phyloP scores from a whole-genome alignment of 139 green algal species.

The Chlorella sp. region DNA sequence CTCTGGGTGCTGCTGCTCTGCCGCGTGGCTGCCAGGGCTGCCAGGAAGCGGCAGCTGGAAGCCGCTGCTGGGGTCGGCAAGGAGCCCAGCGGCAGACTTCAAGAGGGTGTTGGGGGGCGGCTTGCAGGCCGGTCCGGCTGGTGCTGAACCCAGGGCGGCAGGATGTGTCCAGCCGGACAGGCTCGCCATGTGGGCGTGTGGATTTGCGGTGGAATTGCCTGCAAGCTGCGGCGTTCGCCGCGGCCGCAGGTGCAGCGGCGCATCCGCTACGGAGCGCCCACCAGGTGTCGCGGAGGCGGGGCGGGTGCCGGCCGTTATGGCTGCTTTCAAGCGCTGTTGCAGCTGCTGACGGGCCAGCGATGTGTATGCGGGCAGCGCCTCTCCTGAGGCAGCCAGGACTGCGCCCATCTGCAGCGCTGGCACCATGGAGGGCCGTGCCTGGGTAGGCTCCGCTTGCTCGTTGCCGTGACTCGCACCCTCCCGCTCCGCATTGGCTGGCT shows the following conservation, averaged over 20 bases:
- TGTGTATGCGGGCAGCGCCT: conserved; percentile 15
- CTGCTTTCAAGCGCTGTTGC: conserved; percentile 13
- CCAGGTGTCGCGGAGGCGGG: background rate
- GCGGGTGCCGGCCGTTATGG: conserved; percentile 3
- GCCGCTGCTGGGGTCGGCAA: background rate
- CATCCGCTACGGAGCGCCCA: background rate
- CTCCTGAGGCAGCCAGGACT: background rate
- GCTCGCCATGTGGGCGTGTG: no score
- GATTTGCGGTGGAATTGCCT: background rate
- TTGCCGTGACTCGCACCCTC: background rate
- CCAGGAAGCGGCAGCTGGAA: background rate
- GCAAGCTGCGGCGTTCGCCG: background rate
- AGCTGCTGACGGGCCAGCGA: conserved; percentile 24
- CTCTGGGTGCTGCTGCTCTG: background rate
- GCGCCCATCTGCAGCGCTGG: background rate
- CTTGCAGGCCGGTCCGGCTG: no score
- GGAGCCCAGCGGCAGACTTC: no score
- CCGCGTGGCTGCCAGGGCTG: background rate
- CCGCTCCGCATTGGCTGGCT: background rate
- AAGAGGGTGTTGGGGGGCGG: background rate
- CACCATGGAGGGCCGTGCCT: background rate
- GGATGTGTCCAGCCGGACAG: background rate
- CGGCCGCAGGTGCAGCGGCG: background rate
- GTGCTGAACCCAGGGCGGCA: background rate
- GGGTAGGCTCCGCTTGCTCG: background rate